phyloP scores from a whole-genome alignment of 148 eudicot species.

The Cornus controversa region DNA sequence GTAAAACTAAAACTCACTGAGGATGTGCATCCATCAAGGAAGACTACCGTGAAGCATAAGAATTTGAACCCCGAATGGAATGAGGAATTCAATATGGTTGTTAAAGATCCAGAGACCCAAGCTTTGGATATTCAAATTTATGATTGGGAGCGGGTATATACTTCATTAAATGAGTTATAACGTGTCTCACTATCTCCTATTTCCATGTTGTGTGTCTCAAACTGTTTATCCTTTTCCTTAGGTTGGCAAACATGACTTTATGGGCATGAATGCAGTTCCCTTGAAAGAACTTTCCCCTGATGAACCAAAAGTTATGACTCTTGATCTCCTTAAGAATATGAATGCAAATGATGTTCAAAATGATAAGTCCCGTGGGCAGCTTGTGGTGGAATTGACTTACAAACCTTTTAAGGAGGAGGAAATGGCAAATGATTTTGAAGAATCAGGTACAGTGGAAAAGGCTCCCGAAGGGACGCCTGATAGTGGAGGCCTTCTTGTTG shows the following conservation, averaged over 20 bases:
- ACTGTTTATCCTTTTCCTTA: constrained; percentile 16
- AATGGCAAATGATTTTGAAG: constrained; percentile 43
- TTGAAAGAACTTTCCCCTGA: constrained; percentile 74
- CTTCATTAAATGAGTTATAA: background rate
- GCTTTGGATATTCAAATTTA: constrained; percentile 52
- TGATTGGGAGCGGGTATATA: constrained; percentile 88
- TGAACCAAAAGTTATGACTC: constrained; percentile 57
- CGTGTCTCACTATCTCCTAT: background rate
- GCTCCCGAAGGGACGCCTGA: constrained; percentile 86
- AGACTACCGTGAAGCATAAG: constrained; percentile 80
- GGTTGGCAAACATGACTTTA: constrained; percentile 85
- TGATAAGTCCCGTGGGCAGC: constrained; percentile 78
- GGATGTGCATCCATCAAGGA: constrained; percentile 77
- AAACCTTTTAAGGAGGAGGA: constrained; percentile 77
- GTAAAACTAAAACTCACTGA: constrained; percentile 86
- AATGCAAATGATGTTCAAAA: constrained; percentile 68
- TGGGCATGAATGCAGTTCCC: constrained; percentile 76
- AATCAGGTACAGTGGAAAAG: constrained; percentile 32
- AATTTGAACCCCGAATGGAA: constrained; percentile 96
- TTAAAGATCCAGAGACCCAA: constrained; percentile 80
- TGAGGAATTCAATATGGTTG: constrained; percentile 69
- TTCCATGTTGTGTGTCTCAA: constrained; percentile 7
- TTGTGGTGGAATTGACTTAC: constrained; percentile 64
- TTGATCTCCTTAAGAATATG: constrained; percentile 63
- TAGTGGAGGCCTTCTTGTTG: constrained; percentile 73